A percentile compares a stretch with the other conserved stretches of the same genome.
Conservation (phyloP, 441 rosid genomes). For the Corymbia citriodora region DNA sequence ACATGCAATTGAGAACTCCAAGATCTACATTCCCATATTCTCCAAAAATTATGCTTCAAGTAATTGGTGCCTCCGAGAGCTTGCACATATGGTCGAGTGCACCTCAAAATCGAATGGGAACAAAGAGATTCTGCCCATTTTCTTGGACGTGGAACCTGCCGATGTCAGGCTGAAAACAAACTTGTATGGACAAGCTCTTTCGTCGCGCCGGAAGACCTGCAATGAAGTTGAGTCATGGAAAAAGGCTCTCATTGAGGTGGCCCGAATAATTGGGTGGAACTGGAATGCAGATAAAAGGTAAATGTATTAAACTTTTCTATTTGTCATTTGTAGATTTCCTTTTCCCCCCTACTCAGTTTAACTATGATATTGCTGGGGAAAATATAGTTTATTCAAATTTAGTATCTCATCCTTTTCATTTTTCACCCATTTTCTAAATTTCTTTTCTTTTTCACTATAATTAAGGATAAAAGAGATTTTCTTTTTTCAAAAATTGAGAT, state of each 20-base stretch:
- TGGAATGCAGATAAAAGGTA: not conserved
- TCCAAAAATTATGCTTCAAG: not conserved
- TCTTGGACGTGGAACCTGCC: not conserved
- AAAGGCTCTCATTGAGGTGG: not conserved
- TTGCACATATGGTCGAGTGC: not conserved
- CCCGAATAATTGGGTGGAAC: not conserved
- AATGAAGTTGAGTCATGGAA: not conserved
- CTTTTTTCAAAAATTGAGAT: not conserved
- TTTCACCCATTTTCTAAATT: not conserved
- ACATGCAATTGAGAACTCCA: not conserved
- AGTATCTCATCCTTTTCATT: not conserved
- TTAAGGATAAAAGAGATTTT: not conserved
- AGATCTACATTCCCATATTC: not conserved
- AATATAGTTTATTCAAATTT: not conserved
- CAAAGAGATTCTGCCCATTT: not conserved
- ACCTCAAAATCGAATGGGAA: not conserved
- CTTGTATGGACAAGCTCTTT: not conserved
- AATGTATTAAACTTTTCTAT: not conserved
- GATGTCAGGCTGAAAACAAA: not conserved
- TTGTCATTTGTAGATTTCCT: not conserved
- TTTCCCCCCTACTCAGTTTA: not conserved
- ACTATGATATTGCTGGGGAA: not conserved
- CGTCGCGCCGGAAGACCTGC: not conserved
- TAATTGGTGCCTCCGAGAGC: not conserved
- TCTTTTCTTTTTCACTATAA: not conserved